Conservation (phyloP, 164 flowering plant species). For the Tinospora cordifolia region DNA sequence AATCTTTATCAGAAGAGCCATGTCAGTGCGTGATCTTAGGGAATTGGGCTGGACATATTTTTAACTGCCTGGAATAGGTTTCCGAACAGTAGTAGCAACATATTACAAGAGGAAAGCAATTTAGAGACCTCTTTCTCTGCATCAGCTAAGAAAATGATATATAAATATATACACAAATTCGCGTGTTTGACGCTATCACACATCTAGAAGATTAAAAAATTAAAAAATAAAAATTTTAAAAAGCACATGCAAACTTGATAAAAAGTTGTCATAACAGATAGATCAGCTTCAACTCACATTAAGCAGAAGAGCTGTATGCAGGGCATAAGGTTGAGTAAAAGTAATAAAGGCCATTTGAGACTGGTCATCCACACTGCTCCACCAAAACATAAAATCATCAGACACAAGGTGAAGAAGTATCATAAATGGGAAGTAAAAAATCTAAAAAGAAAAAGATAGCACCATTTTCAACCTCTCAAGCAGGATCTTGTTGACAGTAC, state of each 20-base stretch:
- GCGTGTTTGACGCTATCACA: neutral
- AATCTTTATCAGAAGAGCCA: no score
- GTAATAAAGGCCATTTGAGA: constrained; percentile 20
- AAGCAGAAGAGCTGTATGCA: constrained; percentile 20
- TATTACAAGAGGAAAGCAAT: neutral
- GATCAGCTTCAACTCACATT: constrained; percentile 14
- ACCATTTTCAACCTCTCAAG: constrained; percentile 16
- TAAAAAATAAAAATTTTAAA: no score
- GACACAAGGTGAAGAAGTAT: neutral
- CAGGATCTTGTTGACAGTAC: constrained; percentile 16
- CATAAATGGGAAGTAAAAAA: neutral
- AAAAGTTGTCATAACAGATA: neutral
- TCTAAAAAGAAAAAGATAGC: no score
- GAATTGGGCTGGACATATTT: no score
- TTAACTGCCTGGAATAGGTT: neutral
- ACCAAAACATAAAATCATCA: neutral
- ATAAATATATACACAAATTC: neutral
- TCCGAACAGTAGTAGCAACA: neutral
- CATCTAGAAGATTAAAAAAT: neutral
- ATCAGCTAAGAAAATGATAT: neutral
- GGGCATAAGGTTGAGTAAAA: constrained; percentile 23
- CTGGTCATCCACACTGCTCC: constrained; percentile 16
- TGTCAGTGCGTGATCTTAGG: no score
- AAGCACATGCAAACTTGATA: neutral
- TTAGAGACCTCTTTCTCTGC: neutral